Percentiles rank a stretch among this genome's conserved stretches.
phyloP scores from a whole-genome alignment of 2,329 filamentous ascomycete genomes.

The Claviceps sp. region DNA sequence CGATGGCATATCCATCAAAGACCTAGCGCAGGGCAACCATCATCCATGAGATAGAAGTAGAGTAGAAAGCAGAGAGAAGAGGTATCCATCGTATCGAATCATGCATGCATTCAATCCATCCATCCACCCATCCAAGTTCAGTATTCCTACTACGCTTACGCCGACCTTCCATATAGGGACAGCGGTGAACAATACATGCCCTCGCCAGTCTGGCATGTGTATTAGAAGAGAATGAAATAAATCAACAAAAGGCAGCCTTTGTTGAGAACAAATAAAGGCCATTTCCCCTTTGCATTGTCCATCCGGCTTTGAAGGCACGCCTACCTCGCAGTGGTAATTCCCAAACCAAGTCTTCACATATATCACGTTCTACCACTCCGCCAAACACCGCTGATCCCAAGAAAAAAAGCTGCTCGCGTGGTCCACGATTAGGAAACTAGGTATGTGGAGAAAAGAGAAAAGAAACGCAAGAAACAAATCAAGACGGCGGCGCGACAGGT shows the following conservation, averaged over 20 bases:
- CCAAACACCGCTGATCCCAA: slow-evolving; percentile 4
- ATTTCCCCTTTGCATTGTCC: not conserved
- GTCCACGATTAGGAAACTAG: slow-evolving; percentile 3
- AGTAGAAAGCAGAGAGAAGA: slow-evolving; percentile 19
- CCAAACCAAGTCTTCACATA: not conserved
- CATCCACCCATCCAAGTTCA: slow-evolving; percentile 4
- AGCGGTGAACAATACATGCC: slow-evolving; percentile 12
- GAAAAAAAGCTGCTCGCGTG: slow-evolving; percentile 8
- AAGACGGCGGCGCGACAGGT: slow-evolving; percentile 3
- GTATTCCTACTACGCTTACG: slow-evolving; percentile 14
- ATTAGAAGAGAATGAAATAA: slow-evolving; percentile 16
- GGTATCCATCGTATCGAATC: slow-evolving; percentile 33
- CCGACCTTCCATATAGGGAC: slow-evolving; percentile 1
- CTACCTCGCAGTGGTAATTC: not conserved
- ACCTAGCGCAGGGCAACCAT: not conserved
- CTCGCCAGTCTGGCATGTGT: slow-evolving; percentile 26
- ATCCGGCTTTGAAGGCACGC: not conserved
- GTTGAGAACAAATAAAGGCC: not conserved
- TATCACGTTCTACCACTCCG: not conserved
- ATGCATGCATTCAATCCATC: slow-evolving; percentile 29
- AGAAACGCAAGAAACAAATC: slow-evolving; percentile 2
- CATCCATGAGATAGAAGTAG: slow-evolving; percentile 5
- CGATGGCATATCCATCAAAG: not conserved
- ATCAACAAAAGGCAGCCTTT: slow-evolving; percentile 9
- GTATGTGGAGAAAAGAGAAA: slow-evolving; percentile 1